Base-by-base conservation (phyloP, 495 filamentous ascomycete genomes). In the Jackrogersella minutella region DNA sequence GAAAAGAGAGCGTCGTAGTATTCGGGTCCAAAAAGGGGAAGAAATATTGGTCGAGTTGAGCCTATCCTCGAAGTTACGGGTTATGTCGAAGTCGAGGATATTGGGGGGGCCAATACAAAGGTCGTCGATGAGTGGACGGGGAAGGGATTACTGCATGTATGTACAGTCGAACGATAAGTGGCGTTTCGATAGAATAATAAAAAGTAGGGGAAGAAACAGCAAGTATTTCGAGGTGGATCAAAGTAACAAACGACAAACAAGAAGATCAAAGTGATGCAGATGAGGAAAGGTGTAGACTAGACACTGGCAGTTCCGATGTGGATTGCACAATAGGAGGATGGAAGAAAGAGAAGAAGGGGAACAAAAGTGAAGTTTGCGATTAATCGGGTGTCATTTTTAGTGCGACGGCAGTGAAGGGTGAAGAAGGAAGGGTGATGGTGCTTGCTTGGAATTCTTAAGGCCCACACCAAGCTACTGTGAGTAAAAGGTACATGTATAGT, bases 311-410 rank as follows among this genome's bases (percentile, higher is more conserved):
- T 44, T 60, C 60, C 50, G 56, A 61, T 41, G 36, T 54, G 66
- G 66, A 64, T 50, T 58, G 55, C 41, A 59, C 54, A 69, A 59
- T 58, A 64, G 43, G 37, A 37, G 43, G 44, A 37, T 44, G 30
- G 41, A 54, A 61, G 41, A 46, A 46, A 46, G 41, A 46, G 41
- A 69, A 53, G 51, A 55, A 69, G 41, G 55, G 60, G 62, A 69
- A 64, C 55, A 57, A 56, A n/a, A 30, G 51, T 64, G 66, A 69
- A 55, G 66, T 64, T 56, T 69, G 66, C 66, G 66, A 69, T 69
- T 64, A 64, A 69, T 69, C 66, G 60, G 61, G 60, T 69, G 66
- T 69, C 66, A 64, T 64, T 64, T 69, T 69, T 69, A 69, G 66
- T 69, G 66, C 66, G 66, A 69, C 66, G 66, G 66, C 66, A 69